phyloP scores from a whole-genome alignment of 805 yeast genomes.

The Spathaspora arborariae region DNA sequence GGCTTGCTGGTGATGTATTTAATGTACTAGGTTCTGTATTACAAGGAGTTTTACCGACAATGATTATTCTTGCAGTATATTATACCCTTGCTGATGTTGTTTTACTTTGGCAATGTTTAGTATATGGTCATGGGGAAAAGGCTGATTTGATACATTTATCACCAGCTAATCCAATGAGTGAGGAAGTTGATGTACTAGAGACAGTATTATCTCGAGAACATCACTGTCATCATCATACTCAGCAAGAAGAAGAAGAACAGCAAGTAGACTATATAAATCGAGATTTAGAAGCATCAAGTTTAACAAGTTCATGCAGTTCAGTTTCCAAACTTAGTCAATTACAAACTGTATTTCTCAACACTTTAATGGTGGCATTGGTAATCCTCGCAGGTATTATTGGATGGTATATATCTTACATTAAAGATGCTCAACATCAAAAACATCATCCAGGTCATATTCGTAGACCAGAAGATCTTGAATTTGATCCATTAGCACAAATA shows the following conservation, averaged over 20 bases:
- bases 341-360: conserved; percentile 21
- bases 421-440: conserved; percentile 33
- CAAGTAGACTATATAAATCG: conserved; percentile 16
- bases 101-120: conserved; percentile 75
- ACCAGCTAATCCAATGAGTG: conserved; percentile 83
- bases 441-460: conserved; percentile 25
- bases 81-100: conserved; percentile 90
- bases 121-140: conserved; percentile 61
- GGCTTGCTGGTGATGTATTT: conserved; percentile 93
- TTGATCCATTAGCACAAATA: conserved; percentile 77
- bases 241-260: conserved; percentile 18
- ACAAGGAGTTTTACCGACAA: conserved; percentile 90
- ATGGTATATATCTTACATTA: conserved; percentile 68
- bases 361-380: conserved; percentile 62
- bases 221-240: conserved; percentile 13
- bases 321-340: conserved; percentile 15
- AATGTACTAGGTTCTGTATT: conserved; percentile 87
- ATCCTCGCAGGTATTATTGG: conserved; percentile 80
- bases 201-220: conserved; percentile 49
- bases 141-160: conserved; percentile 73
- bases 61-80: conserved; percentile 88
- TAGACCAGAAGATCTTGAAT: conserved; percentile 46
- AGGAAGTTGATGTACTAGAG: conserved; percentile 63
- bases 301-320: neutral
- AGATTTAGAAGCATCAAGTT: conserved; percentile 7